phyloP scores from a whole-genome alignment of 805 yeast genomes.

The Saturnispora diversa region DNA sequence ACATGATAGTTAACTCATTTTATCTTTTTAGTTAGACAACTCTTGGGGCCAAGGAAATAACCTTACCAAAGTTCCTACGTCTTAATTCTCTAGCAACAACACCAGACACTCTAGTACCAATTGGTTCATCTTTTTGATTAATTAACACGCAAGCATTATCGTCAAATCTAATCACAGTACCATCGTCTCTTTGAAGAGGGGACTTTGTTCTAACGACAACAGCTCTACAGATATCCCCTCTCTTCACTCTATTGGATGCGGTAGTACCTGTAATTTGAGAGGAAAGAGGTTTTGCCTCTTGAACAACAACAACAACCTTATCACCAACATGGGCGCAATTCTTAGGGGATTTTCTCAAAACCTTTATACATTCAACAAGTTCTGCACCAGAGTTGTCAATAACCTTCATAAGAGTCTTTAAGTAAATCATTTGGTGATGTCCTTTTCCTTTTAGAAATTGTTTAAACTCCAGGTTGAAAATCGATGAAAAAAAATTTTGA shows the following conservation, averaged over 20 bases:
- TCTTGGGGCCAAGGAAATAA: slow-evolving; percentile 87
- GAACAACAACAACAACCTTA: slow-evolving; percentile 87
- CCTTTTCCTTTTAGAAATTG: neutral
- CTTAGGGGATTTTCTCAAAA: slow-evolving; percentile 78
- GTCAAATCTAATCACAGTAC: slow-evolving; percentile 78
- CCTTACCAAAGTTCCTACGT: slow-evolving; percentile 74
- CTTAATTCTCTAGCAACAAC: slow-evolving; percentile 88
- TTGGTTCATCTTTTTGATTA: slow-evolving; percentile 83
- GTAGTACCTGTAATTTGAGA: slow-evolving; percentile 63
- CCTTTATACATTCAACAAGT: slow-evolving; percentile 92
- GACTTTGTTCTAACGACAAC: slow-evolving; percentile 85
- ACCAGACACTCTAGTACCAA: slow-evolving; percentile 86
- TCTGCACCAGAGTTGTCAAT: slow-evolving; percentile 94
- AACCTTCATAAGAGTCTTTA: slow-evolving; percentile 80
- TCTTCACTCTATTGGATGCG: slow-evolving; percentile 73
- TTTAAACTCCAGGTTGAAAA: neutral
- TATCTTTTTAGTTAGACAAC: too few species aligned
- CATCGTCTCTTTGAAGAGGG: slow-evolving; percentile 71
- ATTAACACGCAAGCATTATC: slow-evolving; percentile 96
- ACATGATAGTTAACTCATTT: too few species aligned
- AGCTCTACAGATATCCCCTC: slow-evolving; percentile 94
- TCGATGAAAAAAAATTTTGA: neutral
- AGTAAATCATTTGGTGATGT: slow-evolving; percentile 57
- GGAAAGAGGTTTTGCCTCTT: slow-evolving; percentile 75
- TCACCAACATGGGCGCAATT: slow-evolving; percentile 85